Evolutionary conservation across 164 flowering plant genomes (phyloP).

Genomic region (Vitis rupestris): DNA sequence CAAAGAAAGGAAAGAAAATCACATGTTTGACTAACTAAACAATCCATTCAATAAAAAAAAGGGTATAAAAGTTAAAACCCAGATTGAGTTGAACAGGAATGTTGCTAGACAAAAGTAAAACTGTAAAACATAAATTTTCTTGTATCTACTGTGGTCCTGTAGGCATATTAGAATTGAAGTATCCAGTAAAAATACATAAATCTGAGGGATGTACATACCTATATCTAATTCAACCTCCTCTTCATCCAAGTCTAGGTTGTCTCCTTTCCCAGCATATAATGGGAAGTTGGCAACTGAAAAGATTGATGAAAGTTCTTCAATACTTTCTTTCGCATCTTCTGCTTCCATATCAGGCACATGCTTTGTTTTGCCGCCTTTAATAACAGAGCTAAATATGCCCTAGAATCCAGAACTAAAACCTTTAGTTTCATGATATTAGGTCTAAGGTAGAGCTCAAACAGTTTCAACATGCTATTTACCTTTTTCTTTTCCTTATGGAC

Average conservation of each 20-base stretch:
- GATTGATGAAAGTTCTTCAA: conserved; percentile 53
- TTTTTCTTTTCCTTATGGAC: conserved; percentile 78
- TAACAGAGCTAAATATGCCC: conserved; percentile 71
- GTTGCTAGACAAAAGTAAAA: neutral
- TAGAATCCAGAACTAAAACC: conserved; percentile 16
- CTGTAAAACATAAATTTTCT: too few relatives aligned
- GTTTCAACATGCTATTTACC: conserved; percentile 32
- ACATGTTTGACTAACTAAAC: neutral
- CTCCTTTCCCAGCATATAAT: conserved; percentile 27
- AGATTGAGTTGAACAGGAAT: neutral
- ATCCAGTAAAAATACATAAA: too few relatives aligned
- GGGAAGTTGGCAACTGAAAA: conserved; percentile 67
- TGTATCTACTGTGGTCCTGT: too few relatives aligned
- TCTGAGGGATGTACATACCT: conserved; percentile 35
- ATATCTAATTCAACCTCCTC: conserved; percentile 59
- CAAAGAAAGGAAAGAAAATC: neutral
- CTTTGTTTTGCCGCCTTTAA: conserved; percentile 58
- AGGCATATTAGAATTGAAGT: too few relatives aligned
- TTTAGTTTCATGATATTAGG: neutral
- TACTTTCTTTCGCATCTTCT: conserved; percentile 43
- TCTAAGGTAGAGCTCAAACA: neutral
- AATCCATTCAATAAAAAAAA: neutral
- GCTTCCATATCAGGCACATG: conserved; percentile 37
- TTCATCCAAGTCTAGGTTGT: conserved; percentile 24
- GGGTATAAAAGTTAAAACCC: neutral